These are phyloP conservation scores for Miamiensis avidus DNA, from an alignment of 169 alveolate species.

Conservation along the genomic window DNA sequence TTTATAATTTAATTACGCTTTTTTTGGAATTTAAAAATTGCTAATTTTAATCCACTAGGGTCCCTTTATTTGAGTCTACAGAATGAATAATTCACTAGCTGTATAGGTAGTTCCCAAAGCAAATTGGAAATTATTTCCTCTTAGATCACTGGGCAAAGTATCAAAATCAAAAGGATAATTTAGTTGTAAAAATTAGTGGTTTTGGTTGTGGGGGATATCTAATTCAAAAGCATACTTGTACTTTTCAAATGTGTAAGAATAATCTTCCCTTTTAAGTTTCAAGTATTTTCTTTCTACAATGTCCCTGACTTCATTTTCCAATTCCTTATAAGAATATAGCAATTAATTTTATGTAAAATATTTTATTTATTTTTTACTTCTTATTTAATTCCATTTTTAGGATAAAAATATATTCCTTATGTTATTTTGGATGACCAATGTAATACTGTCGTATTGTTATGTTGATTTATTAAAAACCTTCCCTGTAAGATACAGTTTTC, in stretches of 20 bases:
- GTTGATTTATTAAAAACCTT: neutral
- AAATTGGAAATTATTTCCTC: neutral
- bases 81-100: neutral
- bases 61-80: neutral
- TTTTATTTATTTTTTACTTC: neutral
- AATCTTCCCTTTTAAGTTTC: neutral
- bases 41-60: neutral
- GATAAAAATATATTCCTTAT: neutral
- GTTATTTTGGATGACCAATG: neutral
- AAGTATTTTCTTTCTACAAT: neutral
- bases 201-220: neutral
- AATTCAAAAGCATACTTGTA: neutral
- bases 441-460: neutral
- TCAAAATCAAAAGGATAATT: neutral
- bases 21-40: too few species aligned
- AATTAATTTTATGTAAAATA: too few species aligned
- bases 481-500: neutral
- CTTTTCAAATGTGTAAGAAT: neutral
- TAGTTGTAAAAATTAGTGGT: too few species aligned
- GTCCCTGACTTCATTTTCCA: neutral
- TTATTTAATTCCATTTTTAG: neutral
- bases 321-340: neutral
- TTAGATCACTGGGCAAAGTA: neutral
- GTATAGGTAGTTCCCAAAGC: neutral
- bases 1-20: neutral